These are phyloP conservation scores for Chaetomium fimeti DNA, from an alignment of 495 filamentous ascomycete genomes.

Conservation along the genomic window DNA sequence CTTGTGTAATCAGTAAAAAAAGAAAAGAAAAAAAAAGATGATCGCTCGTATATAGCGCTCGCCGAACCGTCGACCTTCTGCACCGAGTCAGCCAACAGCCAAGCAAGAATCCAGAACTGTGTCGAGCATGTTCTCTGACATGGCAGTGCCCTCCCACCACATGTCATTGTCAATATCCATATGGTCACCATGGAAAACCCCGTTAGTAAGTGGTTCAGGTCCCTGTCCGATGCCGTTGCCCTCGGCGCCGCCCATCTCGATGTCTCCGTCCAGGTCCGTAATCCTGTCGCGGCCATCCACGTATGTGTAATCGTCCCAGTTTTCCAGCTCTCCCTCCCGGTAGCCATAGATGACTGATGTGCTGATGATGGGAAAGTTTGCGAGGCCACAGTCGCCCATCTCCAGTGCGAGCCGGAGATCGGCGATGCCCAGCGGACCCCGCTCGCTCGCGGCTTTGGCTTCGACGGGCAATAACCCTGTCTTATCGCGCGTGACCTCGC, in stretches of 20 bases:
- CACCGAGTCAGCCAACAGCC: slow-evolving; percentile 30
- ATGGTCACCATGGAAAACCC: slow-evolving; percentile 42
- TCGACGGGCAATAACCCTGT: slow-evolving; percentile 76
- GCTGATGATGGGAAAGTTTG: slow-evolving; percentile 71
- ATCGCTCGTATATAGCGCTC: slow-evolving; percentile 1
- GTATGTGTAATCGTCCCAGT: slow-evolving; percentile 55
- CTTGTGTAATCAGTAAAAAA: background rate
- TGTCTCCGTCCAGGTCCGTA: slow-evolving; percentile 28
- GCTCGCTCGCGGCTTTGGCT: slow-evolving; percentile 62
- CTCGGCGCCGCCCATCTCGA: slow-evolving; percentile 37
- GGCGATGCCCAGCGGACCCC: slow-evolving; percentile 68
- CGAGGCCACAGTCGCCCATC: slow-evolving; percentile 69
- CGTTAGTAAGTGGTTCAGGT: slow-evolving; percentile 36
- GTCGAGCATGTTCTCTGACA: slow-evolving; percentile 62
- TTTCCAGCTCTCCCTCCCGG: slow-evolving; percentile 72
- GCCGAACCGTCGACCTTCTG: background rate
- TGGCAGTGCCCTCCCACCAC: slow-evolving; percentile 71
- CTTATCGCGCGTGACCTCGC: slow-evolving; percentile 65
- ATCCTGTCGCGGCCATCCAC: slow-evolving; percentile 39
- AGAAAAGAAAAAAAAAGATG: background rate
- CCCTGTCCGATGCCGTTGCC: slow-evolving; percentile 24
- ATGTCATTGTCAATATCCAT: slow-evolving; percentile 67
- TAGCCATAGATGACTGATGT: slow-evolving; percentile 69
- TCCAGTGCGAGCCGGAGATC: slow-evolving; percentile 76
- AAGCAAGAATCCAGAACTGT: slow-evolving; percentile 63